Conservation (phyloP, 164 flowering plant species). For the Warburgia ugandensis region DNA sequence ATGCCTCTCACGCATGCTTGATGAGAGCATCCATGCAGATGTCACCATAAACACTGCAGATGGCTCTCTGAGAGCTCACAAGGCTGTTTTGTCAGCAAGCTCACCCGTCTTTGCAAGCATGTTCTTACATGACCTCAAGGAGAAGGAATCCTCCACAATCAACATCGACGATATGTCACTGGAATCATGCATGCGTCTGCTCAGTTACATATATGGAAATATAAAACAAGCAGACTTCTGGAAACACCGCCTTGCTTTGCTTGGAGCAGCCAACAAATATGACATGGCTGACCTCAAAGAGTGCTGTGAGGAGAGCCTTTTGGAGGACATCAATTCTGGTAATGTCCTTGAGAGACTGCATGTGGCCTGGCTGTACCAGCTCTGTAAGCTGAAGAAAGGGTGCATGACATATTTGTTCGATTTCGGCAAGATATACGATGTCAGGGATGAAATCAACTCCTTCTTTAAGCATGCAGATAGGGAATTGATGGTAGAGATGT, state of each 20-base stretch:
- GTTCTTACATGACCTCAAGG: slow-evolving; percentile 75
- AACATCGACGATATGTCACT: slow-evolving; percentile 69
- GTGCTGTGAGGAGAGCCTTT: slow-evolving; percentile 75
- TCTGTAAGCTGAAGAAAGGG: slow-evolving; percentile 68
- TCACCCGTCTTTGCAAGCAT: slow-evolving; percentile 84
- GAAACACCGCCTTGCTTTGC: slow-evolving; percentile 67
- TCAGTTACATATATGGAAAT: slow-evolving; percentile 73
- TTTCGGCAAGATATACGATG: slow-evolving; percentile 83
- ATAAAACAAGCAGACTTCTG: slow-evolving; percentile 78
- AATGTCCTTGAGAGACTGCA: slow-evolving; percentile 89
- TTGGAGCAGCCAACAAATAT: slow-evolving; percentile 88
- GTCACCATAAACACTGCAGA: slow-evolving; percentile 64
- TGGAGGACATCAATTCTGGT: slow-evolving; percentile 75
- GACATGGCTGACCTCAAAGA: slow-evolving; percentile 66
- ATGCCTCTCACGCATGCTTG: slow-evolving; percentile 79
- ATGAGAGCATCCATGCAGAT: slow-evolving; percentile 72
- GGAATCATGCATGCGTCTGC: slow-evolving; percentile 67
- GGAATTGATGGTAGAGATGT: slow-evolving; percentile 76
- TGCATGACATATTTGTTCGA: slow-evolving; percentile 74
- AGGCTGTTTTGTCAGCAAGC: slow-evolving; percentile 69
- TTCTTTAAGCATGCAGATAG: slow-evolving; percentile 75
- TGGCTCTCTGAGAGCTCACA: slow-evolving; percentile 72
- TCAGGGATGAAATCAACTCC: slow-evolving; percentile 58
- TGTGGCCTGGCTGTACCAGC: slow-evolving; percentile 85
- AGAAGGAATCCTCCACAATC: slow-evolving; percentile 74